These are phyloP conservation scores for Heimioporus sp. DNA, from an alignment of 768 basidiomycete genomes.

Conservation along the genomic window DNA sequence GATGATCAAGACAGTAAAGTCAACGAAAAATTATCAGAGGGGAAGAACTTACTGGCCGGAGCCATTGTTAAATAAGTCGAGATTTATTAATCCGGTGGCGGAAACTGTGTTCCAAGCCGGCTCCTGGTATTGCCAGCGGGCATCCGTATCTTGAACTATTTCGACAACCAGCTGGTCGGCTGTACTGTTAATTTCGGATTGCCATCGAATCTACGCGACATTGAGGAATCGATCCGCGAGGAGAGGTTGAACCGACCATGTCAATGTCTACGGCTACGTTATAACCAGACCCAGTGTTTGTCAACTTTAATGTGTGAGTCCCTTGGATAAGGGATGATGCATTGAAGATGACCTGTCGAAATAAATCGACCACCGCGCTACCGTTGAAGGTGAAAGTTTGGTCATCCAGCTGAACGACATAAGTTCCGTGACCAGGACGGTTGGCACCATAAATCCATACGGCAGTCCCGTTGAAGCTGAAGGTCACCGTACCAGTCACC, in stretches of 20 bases:
- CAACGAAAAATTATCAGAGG: not conserved
- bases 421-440: slow-evolving; percentile 45
- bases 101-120: slow-evolving; percentile 35
- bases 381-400: slow-evolving; percentile 27
- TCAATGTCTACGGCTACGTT: slow-evolving; percentile 43
- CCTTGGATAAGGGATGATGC: slow-evolving; percentile 37
- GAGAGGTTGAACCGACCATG: slow-evolving; percentile 28
- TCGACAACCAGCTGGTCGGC: slow-evolving; percentile 14
- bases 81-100: slow-evolving; percentile 23
- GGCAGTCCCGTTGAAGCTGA: slow-evolving; percentile 49
- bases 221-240: not conserved
- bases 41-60: slow-evolving; percentile 38
- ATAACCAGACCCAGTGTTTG: slow-evolving; percentile 33
- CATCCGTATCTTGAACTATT: slow-evolving; percentile 35
- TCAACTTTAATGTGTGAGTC: slow-evolving; percentile 35
- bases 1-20: not conserved
- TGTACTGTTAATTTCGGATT: slow-evolving; percentile 23
- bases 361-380: too few species aligned
- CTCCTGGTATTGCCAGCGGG: slow-evolving; percentile 39
- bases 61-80: slow-evolving; percentile 39
- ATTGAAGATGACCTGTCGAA: slow-evolving; percentile 32
- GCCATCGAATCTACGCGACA: slow-evolving; percentile 25
- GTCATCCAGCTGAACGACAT: slow-evolving; percentile 42
- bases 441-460: slow-evolving; percentile 51
- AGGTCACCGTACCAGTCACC: slow-evolving; percentile 33